Percentiles rank a stretch among this genome's conserved stretches.
Conservation (phyloP, 2,329 filamentous ascomycete species). For the Fusarium verrucosum region DNA sequence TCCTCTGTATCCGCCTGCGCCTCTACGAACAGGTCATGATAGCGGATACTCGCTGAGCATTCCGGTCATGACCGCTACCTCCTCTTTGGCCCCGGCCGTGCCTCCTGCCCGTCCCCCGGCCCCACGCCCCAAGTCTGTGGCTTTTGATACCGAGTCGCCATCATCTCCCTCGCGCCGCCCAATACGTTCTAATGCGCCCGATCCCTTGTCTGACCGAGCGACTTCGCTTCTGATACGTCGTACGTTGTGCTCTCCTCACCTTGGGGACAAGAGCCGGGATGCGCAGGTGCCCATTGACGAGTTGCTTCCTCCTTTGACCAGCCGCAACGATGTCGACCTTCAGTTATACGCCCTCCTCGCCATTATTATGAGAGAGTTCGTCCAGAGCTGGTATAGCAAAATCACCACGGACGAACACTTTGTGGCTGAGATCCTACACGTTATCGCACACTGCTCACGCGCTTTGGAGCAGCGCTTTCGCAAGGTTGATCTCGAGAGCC, state of each 20-base stretch:
- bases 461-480: constrained; percentile 87
- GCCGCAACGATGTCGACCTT: constrained; percentile 91
- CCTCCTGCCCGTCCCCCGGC: constrained; percentile 34
- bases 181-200: constrained; percentile 51
- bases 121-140: constrained; percentile 39
- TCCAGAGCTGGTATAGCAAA: constrained; percentile 91
- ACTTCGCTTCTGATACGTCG: constrained; percentile 84
- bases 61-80: constrained; percentile 46
- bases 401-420: constrained; percentile 92
- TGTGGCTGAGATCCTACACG: constrained; percentile 85
- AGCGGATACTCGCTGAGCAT: constrained; percentile 18
- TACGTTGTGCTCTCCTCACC: constrained; percentile 79
- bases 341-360: constrained; percentile 94
- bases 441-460: constrained; percentile 91
- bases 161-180: constrained; percentile 45
- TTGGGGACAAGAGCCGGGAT: constrained; percentile 64
- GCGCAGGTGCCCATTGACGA: constrained; percentile 72
- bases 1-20: background rate
- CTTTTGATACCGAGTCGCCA: constrained; percentile 38
- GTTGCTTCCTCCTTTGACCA: constrained; percentile 88
- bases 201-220: constrained; percentile 77
- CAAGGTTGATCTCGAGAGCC: constrained; percentile 80
- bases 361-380: constrained; percentile 87
- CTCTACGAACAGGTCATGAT: constrained; percentile 42
- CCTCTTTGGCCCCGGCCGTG: constrained; percentile 32